Base-by-base conservation (phyloP, 163 green algal species). In the Smithsoniella earleae region DNA sequence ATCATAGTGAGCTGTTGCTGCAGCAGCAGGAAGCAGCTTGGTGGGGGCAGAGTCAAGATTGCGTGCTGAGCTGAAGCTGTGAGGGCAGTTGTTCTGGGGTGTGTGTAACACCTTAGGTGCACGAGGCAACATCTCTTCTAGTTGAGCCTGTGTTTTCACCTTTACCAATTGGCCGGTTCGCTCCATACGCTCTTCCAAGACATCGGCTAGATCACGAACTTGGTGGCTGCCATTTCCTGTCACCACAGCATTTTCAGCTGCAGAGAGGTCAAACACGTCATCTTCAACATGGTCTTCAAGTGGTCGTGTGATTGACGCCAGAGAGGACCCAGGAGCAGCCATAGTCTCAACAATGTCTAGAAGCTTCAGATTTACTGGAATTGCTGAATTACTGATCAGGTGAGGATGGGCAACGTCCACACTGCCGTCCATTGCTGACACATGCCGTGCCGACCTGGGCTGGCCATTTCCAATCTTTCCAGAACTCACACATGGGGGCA, bases 61-160 rank as follows among this genome's bases (percentile, higher is more conserved):
- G n/a, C n/a, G n/a, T n/a, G n/a, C n/a, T n/a, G n/a, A n/a, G n/a
- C n/a, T n/a, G n/a, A n/a, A n/a, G n/a, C n/a, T n/a, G n/a, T n/a
- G n/a, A n/a, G n/a, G n/a, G n/a, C n/a, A n/a, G n/a, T n/a, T n/a
- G n/a, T n/a, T n/a, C n/a, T n/a, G n/a, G n/a, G n/a, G n/a, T n/a
- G n/a, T n/a, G n/a, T n/a, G 22, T 5, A 69, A 13, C 27, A 69
- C 58, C 34, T 69, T 69, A 43, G 58, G 58, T 8, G 58, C 58
- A 69, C 58, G 43, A n/a, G 58, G 58, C 58, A 69, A 13, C 58
- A 69, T 38, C n/a, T 69, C n/a, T 69, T 69, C 58, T 8, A 69
- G 58, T 34, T 69, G 58, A 20, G 20, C n/a, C 58, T 69, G 58
- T 43, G 58, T 69, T 69, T 33, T 69, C 4, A 69, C 58, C 25